phyloP scores from a whole-genome alignment of 2,329 filamentous ascomycete species.

The Venturia effusa region DNA sequence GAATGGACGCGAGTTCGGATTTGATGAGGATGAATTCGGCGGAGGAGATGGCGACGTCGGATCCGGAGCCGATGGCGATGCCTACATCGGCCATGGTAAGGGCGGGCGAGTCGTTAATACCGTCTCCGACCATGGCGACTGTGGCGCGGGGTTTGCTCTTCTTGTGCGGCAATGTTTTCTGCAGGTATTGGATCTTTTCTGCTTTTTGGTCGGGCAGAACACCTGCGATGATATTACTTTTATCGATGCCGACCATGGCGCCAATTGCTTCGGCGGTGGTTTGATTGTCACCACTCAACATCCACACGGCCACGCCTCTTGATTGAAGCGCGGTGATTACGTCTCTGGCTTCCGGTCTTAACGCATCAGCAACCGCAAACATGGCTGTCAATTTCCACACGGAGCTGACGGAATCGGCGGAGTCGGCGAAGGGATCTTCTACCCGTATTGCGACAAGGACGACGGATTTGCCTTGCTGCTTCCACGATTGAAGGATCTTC shows the following conservation, averaged over 20 bases:
- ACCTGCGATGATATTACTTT: constrained; percentile 69
- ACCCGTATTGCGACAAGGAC: constrained; percentile 25
- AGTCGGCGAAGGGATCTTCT: constrained; percentile 11
- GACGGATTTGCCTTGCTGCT: constrained; percentile 30
- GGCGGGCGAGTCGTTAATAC: constrained; percentile 77
- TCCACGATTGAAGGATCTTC: constrained; percentile 26
- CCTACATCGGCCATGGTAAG: constrained; percentile 71
- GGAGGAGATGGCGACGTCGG: constrained; percentile 71
- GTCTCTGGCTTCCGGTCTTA: constrained; percentile 58
- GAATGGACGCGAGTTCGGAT: constrained; percentile 56
- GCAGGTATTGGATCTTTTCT: constrained; percentile 49
- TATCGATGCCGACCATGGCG: constrained; percentile 59
- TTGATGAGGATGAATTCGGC: constrained; percentile 73
- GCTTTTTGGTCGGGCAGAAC: constrained; percentile 79
- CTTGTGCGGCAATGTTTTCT: constrained; percentile 23
- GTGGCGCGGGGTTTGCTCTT: constrained; percentile 34
- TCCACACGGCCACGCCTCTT: constrained; percentile 67
- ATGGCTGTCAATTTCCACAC: constrained; percentile 44
- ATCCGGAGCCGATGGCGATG: constrained; percentile 71
- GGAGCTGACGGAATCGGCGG: constrained; percentile 3
- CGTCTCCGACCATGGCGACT: constrained; percentile 77
- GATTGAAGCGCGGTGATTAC: constrained; percentile 55
- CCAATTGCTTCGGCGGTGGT: constrained; percentile 76
- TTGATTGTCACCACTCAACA: constrained; percentile 87
- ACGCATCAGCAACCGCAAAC: constrained; percentile 70